Base-by-base conservation (phyloP, 2,329 filamentous ascomycete species). In the Aureobasidium vineae region DNA sequence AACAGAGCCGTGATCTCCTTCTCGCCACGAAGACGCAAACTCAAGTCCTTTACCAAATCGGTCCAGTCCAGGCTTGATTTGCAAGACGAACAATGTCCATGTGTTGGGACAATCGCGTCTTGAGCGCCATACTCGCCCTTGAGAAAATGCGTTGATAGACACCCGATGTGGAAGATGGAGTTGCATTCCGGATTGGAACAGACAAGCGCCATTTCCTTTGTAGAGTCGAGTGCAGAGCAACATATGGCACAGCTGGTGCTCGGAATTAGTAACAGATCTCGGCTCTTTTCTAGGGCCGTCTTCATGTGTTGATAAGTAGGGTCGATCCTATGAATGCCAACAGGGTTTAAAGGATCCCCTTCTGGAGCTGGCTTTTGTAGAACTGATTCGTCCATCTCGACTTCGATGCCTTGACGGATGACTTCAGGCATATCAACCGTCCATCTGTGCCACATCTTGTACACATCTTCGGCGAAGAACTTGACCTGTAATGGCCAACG, bases 21-120 rank as follows among this genome's bases (percentile, higher is more conserved):
- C 65, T 83, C 77, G 0, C 89, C 92, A 28, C 91, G 84, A 41
- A 86, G 80, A 38, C 94, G 84, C 57, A 97, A 78, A 60, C 85
- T 95, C 71, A 96, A 77, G 74, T 96, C 93, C 74, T 88, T 93
- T 79, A 96, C 89, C 78, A 97, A 85, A 56, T 90, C 85, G 0
- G 83, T 81, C 94, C 94, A 98, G 60, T 81, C 75, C 1, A 92
- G 78, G 5, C 80, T 76, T 0, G 81, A 80, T 1, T 82, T 77
- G 73, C 94, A 98, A 23, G 79, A 79, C 0, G 91, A 91, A 77
- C 94, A 98, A 2, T 72, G 76, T 2, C 92, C 92, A 40, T 81
- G 74, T 1, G 85, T 80, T 0, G 94, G 94, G 1, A 96, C 73
- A 1, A 96, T 72, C 1, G 73, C 71, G n/a, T 75, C 75, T 19